Conservation (phyloP, 768 basidiomycete species). For the Sistotremastrum niveocremeum region DNA sequence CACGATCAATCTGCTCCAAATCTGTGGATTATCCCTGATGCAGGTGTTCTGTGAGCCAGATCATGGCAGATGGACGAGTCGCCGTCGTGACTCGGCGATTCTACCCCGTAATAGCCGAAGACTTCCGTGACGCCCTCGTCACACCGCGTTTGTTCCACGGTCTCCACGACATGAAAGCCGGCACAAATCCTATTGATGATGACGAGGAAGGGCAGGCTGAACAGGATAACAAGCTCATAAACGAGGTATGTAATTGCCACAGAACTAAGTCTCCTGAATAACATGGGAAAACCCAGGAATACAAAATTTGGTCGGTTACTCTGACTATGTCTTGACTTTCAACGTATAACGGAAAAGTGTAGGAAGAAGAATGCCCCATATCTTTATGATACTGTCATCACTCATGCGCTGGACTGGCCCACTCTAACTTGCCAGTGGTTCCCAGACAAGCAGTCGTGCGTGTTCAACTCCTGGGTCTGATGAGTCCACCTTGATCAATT, state of each 20-base stretch:
- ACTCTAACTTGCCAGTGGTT: slow-evolving; percentile 98
- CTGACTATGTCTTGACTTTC: background rate
- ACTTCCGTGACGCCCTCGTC: too few species aligned
- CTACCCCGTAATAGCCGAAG: too few species aligned
- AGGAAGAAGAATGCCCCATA: slow-evolving; percentile 98
- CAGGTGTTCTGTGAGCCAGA: too few species aligned
- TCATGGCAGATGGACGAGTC: too few species aligned
- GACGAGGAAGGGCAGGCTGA: slow-evolving; percentile 73
- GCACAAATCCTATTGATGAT: slow-evolving; percentile 33
- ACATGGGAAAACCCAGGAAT: slow-evolving; percentile 38
- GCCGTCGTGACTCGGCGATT: too few species aligned
- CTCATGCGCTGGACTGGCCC: slow-evolving; percentile 97
- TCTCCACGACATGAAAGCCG: background rate
- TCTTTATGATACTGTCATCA: slow-evolving; percentile 94
- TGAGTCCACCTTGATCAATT: background rate
- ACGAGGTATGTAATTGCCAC: slow-evolving; percentile 44
- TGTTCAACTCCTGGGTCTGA: slow-evolving; percentile 4
- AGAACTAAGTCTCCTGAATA: background rate
- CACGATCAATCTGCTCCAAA: too few species aligned
- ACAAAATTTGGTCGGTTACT: slow-evolving; percentile 59
- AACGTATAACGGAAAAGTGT: background rate
- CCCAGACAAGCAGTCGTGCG: slow-evolving; percentile 89
- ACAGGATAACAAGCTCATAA: slow-evolving; percentile 80
- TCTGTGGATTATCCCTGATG: too few species aligned
- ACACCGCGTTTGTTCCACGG: too few species aligned